Conservation (phyloP, 75 land plant genomes). For the Selaginella tamariscina region DNA sequence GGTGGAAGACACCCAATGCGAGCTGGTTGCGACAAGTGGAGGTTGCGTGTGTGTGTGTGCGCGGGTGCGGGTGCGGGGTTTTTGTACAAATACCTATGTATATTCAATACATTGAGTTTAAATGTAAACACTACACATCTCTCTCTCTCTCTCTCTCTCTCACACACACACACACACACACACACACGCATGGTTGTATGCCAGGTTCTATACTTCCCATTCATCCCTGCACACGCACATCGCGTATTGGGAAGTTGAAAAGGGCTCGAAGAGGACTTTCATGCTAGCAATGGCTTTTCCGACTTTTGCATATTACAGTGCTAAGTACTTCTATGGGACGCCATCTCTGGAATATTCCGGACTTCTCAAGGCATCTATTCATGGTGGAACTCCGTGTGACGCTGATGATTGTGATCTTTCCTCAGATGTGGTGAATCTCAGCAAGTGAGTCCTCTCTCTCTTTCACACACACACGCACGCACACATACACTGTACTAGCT, state of each 20-base stretch:
- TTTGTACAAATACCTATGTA: no score
- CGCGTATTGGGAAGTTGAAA: constrained; percentile 69
- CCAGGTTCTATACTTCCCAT: constrained; percentile 53
- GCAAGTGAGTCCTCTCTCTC: no score
- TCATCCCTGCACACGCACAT: constrained; percentile 48
- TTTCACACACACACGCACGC: no score
- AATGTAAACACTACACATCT: no score
- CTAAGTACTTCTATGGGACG: constrained; percentile 67
- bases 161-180: no score
- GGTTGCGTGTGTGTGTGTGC: no score
- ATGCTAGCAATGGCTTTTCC: constrained; percentile 52
- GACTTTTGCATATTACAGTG: constrained; percentile 53
- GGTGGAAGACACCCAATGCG: constrained; percentile 16
- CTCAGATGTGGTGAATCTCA: constrained; percentile 18
- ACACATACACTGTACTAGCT: no score
- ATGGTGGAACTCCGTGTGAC: constrained; percentile 57
- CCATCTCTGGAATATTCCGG: constrained; percentile 81
- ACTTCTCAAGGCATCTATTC: constrained; percentile 51
- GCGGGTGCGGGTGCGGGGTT: no score
- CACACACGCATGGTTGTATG: no score
- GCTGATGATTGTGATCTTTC: constrained; percentile 45
- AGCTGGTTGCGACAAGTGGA: constrained; percentile 24
- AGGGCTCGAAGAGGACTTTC: constrained; percentile 16
- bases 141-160: no score
- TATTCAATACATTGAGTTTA: no score